Evolutionary conservation across 768 basidiomycete genomes (phyloP).

Genomic region (Ramaria rubella): DNA sequence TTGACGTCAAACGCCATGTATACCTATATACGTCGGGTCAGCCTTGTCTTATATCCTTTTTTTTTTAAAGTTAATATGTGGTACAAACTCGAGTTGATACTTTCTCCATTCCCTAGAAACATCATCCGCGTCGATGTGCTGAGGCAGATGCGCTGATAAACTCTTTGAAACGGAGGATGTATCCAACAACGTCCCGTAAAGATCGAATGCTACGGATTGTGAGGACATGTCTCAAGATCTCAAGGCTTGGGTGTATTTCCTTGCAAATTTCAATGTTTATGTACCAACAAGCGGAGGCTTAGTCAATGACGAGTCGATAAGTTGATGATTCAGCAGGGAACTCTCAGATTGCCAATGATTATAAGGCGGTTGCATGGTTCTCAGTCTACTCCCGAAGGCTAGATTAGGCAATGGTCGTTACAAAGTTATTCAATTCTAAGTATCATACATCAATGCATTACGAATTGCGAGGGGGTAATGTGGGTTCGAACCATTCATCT

Average conservation of each 20-base stretch:
- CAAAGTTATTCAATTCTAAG: neutral
- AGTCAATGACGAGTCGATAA: no score
- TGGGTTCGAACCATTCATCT: conserved; percentile 13
- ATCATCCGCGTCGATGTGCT: conserved; percentile 2
- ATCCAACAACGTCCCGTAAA: conserved; percentile 27
- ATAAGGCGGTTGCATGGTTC: no score
- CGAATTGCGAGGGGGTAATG: neutral
- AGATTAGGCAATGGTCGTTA: neutral
- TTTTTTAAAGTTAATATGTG: neutral
- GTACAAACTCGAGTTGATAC: conserved; percentile 27
- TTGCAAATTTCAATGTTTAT: no score
- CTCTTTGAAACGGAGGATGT: conserved; percentile 17
- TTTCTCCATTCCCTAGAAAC: conserved; percentile 18
- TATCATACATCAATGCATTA: neutral
- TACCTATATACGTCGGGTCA: conserved; percentile 18
- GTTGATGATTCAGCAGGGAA: no score
- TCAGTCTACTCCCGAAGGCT: no score
- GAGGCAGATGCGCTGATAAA: conserved; percentile 6
- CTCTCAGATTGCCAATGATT: no score
- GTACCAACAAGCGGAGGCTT: no score
- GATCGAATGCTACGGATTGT: conserved; percentile 24
- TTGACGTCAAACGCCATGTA: conserved; percentile 25
- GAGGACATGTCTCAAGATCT: no score
- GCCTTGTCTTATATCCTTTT: neutral
- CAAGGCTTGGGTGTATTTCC: no score